phyloP scores from a whole-genome alignment of 1,284 basidiomycete species.

The Cystobasidium pallidum region DNA sequence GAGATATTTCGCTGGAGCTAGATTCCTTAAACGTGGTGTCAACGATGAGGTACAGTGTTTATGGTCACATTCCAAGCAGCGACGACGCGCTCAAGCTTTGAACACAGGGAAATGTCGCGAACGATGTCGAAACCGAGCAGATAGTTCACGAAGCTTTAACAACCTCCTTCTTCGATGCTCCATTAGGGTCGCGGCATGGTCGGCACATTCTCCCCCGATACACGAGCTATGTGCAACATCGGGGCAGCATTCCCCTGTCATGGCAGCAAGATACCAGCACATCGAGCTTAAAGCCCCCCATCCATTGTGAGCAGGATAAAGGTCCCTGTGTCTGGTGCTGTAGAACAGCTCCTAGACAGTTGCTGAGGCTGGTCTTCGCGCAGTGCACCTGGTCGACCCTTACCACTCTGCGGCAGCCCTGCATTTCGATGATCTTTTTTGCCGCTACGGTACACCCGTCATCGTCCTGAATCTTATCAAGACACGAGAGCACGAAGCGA shows the following conservation, averaged over 20 bases:
- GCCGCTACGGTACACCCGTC: constrained; percentile 85
- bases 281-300: constrained; percentile 83
- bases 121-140: constrained; percentile 99
- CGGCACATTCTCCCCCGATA: constrained; percentile 59
- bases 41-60: constrained; percentile 72
- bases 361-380: constrained; percentile 10
- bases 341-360: no score
- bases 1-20: constrained; percentile 91
- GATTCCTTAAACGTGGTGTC: constrained; percentile 92
- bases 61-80: not conserved
- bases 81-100: not conserved
- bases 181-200: constrained; percentile 34
- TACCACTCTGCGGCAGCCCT: constrained; percentile 90
- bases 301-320: constrained; percentile 72
- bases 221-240: constrained; percentile 94
- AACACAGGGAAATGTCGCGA: constrained; percentile 88
- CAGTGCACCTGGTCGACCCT: constrained; percentile 92
- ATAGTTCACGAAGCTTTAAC: constrained; percentile 93
- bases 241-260: constrained; percentile 92
- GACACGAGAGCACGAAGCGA: constrained; percentile 67
- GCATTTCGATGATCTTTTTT: constrained; percentile 91
- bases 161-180: constrained; percentile 67
- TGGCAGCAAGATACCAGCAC: constrained; percentile 89
- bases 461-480: constrained; percentile 97
- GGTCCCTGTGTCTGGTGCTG: no score